Percentiles rank a stretch among this genome's conserved stretches.
Conservation (phyloP, 148 eudicot genomes). For the Chenopodium suecicum region DNA sequence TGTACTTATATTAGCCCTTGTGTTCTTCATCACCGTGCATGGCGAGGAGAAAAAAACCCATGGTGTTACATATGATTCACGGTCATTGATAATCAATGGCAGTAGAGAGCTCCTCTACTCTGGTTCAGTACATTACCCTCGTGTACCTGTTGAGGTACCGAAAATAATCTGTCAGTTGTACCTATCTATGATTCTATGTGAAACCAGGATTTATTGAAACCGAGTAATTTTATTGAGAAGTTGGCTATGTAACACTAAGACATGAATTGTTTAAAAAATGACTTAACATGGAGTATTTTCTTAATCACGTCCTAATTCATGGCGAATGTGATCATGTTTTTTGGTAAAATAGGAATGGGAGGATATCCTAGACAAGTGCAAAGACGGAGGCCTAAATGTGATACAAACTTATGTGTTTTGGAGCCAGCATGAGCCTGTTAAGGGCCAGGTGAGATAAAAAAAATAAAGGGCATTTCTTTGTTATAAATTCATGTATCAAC, state of each 20-base stretch:
- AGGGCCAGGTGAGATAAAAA: conserved; percentile 35
- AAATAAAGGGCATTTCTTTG: background rate
- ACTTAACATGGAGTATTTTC: background rate
- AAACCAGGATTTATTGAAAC: too few relatives aligned
- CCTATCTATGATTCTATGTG: background rate
- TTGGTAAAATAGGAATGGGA: conserved; percentile 32
- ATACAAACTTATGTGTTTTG: conserved; percentile 50
- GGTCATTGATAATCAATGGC: conserved; percentile 49
- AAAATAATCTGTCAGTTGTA: background rate
- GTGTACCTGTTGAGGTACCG: conserved; percentile 35
- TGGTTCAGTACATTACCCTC: conserved; percentile 61
- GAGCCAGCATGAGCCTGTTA: conserved; percentile 41
- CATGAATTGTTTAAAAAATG: background rate
- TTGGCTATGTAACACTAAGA: too few relatives aligned
- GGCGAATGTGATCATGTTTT: background rate
- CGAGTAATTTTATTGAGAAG: too few relatives aligned
- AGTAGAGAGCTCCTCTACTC: conserved; percentile 43
- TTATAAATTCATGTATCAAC: background rate
- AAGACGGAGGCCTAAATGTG: conserved; percentile 41
- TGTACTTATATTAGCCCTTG: conserved; percentile 21
- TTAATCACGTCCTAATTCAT: background rate
- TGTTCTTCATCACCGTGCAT: conserved; percentile 13
- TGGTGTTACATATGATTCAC: conserved; percentile 37
- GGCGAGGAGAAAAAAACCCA: background rate
- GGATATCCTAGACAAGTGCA: conserved; percentile 36